phyloP scores from a whole-genome alignment of 176 grass and related monocot species.

The Oryza coarctata region DNA sequence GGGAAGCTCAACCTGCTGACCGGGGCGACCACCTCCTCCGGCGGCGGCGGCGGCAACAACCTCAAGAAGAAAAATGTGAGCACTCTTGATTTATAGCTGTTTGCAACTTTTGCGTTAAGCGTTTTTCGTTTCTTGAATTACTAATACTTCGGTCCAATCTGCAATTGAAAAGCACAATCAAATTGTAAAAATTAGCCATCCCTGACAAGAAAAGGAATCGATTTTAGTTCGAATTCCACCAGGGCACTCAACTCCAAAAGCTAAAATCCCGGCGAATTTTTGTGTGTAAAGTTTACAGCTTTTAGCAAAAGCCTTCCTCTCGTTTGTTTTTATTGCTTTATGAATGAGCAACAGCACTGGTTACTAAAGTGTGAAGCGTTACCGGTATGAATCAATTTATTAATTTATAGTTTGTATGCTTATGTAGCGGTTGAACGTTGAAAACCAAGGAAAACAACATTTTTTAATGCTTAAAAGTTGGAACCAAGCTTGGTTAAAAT shows the following conservation, averaged over 20 bases:
- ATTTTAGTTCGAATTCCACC: not conserved
- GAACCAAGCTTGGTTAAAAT: not conserved
- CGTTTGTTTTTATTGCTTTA: not conserved
- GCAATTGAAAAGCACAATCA: not conserved
- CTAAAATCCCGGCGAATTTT: not conserved
- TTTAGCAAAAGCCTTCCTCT: not conserved
- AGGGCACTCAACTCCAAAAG: not conserved
- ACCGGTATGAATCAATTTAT: not conserved
- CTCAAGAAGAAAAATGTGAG: constrained; percentile 68
- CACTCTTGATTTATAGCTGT: not conserved
- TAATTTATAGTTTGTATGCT: not conserved
- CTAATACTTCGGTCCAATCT: not conserved
- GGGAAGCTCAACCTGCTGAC: constrained; percentile 68
- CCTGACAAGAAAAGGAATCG: too few species aligned
- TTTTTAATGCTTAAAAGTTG: too few species aligned
- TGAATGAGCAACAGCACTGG: not conserved
- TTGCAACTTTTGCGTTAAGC: not conserved
- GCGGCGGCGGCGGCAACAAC: constrained; percentile 28
- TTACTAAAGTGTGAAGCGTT: not conserved
- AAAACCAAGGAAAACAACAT: not conserved
- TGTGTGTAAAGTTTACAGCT: not conserved
- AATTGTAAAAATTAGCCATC: not conserved
- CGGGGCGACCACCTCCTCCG: constrained; percentile 35
- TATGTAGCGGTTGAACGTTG: not conserved
- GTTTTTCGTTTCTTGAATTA: not conserved